These are phyloP conservation scores for Eleusine coracana DNA, from an alignment of 176 grass and related monocot genomes.

Conservation along the genomic window DNA sequence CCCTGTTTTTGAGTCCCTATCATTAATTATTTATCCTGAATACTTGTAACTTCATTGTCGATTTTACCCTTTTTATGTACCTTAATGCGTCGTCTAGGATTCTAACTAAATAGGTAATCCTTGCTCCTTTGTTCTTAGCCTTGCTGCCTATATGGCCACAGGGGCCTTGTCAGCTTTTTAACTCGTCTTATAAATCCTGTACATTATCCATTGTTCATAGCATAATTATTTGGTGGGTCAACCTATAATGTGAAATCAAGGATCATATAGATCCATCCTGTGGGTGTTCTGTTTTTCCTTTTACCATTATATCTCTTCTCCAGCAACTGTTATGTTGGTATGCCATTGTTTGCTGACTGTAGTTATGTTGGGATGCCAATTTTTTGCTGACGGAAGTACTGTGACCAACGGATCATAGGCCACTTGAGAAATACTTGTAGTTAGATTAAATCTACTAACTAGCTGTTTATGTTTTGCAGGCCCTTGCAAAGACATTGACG, in stretches of 20 bases:
- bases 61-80: slow-evolving; percentile 5
- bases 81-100: background rate
- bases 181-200: background rate
- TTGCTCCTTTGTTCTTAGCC: background rate
- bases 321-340: background rate
- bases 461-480: slow-evolving; percentile 48
- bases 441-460: slow-evolving; percentile 8
- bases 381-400: slow-evolving; percentile 1
- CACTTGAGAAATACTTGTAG: background rate
- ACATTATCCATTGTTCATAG: background rate
- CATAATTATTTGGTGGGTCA: background rate
- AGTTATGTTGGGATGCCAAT: slow-evolving; percentile 17
- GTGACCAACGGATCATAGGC: background rate
- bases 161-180: background rate
- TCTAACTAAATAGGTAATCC: slow-evolving; percentile 1
- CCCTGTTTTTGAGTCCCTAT: background rate
- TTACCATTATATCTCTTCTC: background rate
- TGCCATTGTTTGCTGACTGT: slow-evolving; percentile 18
- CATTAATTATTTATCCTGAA: background rate
- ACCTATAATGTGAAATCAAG: background rate
- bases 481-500: slow-evolving; percentile 70
- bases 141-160: background rate
- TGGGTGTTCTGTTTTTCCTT: background rate
- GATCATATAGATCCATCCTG: slow-evolving; percentile 14
- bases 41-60: background rate